Base-by-base conservation (phyloP, 2,329 filamentous ascomycete species). In the Allantophomopsis cytisporea region DNA sequence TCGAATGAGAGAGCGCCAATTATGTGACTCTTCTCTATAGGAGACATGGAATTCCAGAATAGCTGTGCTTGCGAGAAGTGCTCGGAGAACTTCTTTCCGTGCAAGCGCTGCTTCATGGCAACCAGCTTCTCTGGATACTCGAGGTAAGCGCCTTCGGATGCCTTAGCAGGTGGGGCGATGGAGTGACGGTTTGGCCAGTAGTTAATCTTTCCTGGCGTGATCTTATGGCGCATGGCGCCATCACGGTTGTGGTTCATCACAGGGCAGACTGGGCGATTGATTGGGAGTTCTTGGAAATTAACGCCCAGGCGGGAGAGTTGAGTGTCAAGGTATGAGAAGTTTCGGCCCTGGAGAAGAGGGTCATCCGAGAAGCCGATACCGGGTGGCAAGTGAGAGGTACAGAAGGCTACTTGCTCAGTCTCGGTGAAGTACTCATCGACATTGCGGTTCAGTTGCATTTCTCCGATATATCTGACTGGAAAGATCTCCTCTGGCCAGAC, bases 371-470 rank as follows among this genome's bases (percentile, higher is more conserved):
- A 78, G 18, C 80, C 80, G 42, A 86, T 80, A 28, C 83, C 83
- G 0, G 81, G 82, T 0, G 91, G 80, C 37, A 91, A 63, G 48
- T 93, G 84, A 40, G 75, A 71, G 1, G 85, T 89, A 52, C 80
- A 87, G 59, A 91, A 93, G 2, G 84, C 83, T 1, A 78, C 74
- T 59, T 93, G 85, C 62, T 93, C 85, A 0, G 79, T 86, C 58
- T 91, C 73, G 0, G 83, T 67, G 60, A 91, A 91, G 62, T 73
- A 91, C 54, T 93, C 83, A 46, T 89, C 83, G 2, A 82, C 67
- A 43, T 85, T 89, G 39, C 72, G 71, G 65, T 91, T 88, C 5
- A 93, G 69, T 54, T 88, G 79, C 1, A 93, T 55, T 57, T 88
- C 74, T 31, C 83, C 85, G 41, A 93, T 83, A 53, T 85, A 84